Percentiles rank a stretch among this genome's conserved stretches.
phyloP scores from a whole-genome alignment of 1,284 basidiomycete genomes.

The Malassezia sympodialis region DNA sequence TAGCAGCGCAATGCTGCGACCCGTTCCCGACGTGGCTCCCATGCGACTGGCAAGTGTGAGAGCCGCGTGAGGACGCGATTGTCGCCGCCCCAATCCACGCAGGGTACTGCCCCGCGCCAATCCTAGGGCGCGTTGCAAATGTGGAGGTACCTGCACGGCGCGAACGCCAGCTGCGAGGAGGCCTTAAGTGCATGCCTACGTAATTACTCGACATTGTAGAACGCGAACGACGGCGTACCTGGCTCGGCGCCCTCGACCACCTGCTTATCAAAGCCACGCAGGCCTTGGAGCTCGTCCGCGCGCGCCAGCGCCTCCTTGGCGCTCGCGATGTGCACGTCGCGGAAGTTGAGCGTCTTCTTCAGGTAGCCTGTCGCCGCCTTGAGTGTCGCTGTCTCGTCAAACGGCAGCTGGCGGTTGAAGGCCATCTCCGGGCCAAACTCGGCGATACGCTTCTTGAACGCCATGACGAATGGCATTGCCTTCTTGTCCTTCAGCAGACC shows the following conservation, averaged over 20 bases:
- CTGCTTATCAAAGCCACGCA: conserved; percentile 56
- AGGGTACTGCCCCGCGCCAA: neutral
- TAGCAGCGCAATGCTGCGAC: conserved; percentile 9
- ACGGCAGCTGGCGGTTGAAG: conserved; percentile 76
- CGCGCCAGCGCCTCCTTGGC: conserved; percentile 58
- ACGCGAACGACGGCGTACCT: conserved; percentile 50
- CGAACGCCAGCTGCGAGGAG: neutral
- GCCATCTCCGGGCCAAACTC: conserved; percentile 68
- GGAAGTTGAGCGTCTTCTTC: conserved; percentile 68
- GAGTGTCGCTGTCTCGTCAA: conserved; percentile 73
- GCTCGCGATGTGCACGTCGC: conserved; percentile 61
- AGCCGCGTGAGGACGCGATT: neutral
- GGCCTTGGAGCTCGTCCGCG: conserved; percentile 53
- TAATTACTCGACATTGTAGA: conserved; percentile 20
- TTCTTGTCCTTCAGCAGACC: conserved; percentile 91
- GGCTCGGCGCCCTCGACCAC: conserved; percentile 80
- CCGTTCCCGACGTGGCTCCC: conserved; percentile 2
- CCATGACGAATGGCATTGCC: conserved; percentile 85
- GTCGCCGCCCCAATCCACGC: neutral
- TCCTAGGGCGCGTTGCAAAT: neutral
- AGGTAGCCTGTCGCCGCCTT: conserved; percentile 56
- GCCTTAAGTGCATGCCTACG: neutral
- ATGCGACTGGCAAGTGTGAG: neutral
- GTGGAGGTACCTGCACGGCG: neutral
- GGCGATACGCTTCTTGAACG: conserved; percentile 81